These are phyloP conservation scores for Pichia norvegensis DNA, from an alignment of 1,139 yeast genomes.

Conservation along the genomic window DNA sequence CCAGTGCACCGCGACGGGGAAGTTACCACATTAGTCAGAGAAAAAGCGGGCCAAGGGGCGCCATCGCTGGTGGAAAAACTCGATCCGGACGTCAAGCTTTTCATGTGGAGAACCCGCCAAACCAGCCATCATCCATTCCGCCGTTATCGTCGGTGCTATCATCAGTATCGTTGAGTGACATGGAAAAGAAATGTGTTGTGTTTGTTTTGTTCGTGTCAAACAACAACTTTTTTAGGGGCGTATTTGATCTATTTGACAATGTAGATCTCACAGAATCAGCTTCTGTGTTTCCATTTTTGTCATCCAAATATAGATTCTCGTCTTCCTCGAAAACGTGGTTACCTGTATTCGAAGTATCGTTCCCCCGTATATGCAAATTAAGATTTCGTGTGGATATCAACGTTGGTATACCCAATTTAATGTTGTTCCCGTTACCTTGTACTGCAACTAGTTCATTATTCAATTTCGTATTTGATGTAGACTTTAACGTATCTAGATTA, in stretches of 20 bases:
- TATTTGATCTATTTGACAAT: not conserved
- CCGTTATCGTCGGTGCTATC: not conserved
- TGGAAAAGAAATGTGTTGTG: not conserved
- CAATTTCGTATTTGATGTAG: not conserved
- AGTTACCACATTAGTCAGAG: no score
- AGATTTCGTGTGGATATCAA: conserved; percentile 12
- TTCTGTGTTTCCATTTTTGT: not conserved
- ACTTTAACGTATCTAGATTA: not conserved
- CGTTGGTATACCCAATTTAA: conserved; percentile 7
- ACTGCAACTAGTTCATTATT: not conserved
- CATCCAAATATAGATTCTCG: no score
- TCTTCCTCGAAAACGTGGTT: not conserved
- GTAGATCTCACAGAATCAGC: not conserved
- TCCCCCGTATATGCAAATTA: conserved; percentile 7
- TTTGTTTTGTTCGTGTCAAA: not conserved
- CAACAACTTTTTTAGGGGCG: not conserved
- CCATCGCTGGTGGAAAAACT: no score
- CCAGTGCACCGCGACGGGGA: no score
- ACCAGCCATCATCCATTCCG: conserved; percentile 11
- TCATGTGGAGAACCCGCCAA: conserved; percentile 17
- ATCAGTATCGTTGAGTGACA: not conserved
- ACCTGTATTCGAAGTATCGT: not conserved
- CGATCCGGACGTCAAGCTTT: no score
- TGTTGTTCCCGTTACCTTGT: not conserved
- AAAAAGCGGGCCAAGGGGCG: no score